phyloP scores from a whole-genome alignment of 2,329 filamentous ascomycete species.

The Trichoderma koningiopsis region DNA sequence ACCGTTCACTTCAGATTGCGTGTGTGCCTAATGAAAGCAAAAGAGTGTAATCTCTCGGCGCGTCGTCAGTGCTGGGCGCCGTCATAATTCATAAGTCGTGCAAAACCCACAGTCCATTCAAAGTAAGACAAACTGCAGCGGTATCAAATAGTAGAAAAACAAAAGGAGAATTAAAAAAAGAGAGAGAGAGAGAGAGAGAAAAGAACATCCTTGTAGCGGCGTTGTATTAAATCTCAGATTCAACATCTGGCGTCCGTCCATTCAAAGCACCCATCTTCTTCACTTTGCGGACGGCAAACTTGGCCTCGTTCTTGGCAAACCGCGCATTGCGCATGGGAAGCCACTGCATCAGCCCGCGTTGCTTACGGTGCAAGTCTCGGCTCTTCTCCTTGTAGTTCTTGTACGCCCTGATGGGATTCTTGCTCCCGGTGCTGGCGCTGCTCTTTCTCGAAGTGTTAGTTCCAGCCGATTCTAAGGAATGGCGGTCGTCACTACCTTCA shows the following conservation, averaged over 20 bases:
- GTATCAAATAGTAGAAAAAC: not conserved
- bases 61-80: not conserved
- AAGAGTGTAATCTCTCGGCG: not conserved
- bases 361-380: conserved; percentile 78
- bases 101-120: not conserved
- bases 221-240: conserved; percentile 65
- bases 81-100: not conserved
- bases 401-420: conserved; percentile 58
- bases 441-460: conserved; percentile 36
- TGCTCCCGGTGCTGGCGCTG: conserved; percentile 42
- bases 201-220: not conserved
- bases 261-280: conserved; percentile 76
- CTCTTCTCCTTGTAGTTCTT: conserved; percentile 69
- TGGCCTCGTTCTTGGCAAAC: conserved; percentile 86
- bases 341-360: conserved; percentile 94
- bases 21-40: not conserved
- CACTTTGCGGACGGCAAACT: conserved; percentile 74
- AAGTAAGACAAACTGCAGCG: not conserved
- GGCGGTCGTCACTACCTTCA: conserved; percentile 35
- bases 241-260: conserved; percentile 83
- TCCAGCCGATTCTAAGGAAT: conserved; percentile 44
- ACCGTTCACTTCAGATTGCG: not conserved
- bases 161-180: not conserved
- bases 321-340: conserved; percentile 80
- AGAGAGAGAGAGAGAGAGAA: not conserved